Percentiles rank a stretch among this genome's conserved stretches.
Evolutionary conservation across 2,329 filamentous ascomycete genomes (phyloP).

Genomic region (Akanthomyces muscarius): DNA sequence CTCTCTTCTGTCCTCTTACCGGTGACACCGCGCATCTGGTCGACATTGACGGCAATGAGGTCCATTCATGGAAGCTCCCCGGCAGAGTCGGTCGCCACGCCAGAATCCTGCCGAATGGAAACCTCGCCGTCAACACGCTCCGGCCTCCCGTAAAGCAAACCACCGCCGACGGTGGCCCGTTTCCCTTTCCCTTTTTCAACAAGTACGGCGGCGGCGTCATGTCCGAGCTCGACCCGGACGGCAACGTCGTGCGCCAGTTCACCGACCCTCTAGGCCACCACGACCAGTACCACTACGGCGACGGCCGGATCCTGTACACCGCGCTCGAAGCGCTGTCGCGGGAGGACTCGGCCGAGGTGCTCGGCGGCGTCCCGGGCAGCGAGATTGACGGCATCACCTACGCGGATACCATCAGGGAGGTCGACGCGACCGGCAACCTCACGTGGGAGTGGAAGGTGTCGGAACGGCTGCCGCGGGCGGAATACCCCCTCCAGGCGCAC

Average conservation of each 20-base stretch:
- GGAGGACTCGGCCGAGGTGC: slow-evolving; percentile 26
- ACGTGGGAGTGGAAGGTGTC: slow-evolving; percentile 31
- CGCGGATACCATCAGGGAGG: slow-evolving; percentile 29
- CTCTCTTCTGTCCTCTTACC: slow-evolving; percentile 29
- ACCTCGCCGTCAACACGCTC: slow-evolving; percentile 30
- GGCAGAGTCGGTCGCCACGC: slow-evolving; percentile 28
- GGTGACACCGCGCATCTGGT: slow-evolving; percentile 25
- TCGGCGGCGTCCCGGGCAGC: slow-evolving; percentile 25
- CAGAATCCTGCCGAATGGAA: slow-evolving; percentile 26
- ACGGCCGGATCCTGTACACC: slow-evolving; percentile 27
- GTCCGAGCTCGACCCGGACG: slow-evolving; percentile 26
- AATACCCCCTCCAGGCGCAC: slow-evolving; percentile 28
- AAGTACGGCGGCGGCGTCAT: slow-evolving; percentile 30
- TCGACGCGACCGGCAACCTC: slow-evolving; percentile 24
- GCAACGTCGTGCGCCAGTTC: slow-evolving; percentile 27
- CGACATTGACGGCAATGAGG: slow-evolving; percentile 28
- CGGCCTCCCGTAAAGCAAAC: slow-evolving; percentile 17
- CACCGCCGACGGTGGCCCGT: slow-evolving; percentile 23
- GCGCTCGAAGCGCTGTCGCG: slow-evolving; percentile 26
- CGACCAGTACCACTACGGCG: slow-evolving; percentile 28
- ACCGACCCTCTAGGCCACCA: slow-evolving; percentile 27
- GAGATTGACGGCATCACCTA: slow-evolving; percentile 28
- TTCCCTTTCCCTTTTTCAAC: slow-evolving; percentile 29
- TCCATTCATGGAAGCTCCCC: slow-evolving; percentile 29
- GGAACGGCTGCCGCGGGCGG: slow-evolving; percentile 24